A percentile compares a stretch with the other conserved stretches of the same genome.
phyloP scores from a whole-genome alignment of 768 basidiomycete genomes.

The Mycena amicta region DNA sequence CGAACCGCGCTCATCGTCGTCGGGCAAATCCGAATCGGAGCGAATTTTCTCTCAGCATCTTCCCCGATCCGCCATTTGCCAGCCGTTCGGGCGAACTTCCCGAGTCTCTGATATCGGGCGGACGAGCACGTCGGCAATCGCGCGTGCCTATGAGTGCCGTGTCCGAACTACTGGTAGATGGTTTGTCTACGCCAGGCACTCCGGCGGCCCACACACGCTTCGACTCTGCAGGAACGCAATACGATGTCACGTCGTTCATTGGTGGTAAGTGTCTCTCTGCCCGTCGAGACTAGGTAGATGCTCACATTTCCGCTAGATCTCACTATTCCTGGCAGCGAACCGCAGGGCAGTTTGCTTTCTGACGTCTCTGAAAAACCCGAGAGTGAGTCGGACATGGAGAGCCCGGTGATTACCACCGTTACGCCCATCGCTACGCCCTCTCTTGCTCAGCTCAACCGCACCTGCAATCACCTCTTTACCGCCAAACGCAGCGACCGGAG shows the following conservation, averaged over 20 bases:
- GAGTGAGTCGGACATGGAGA: conserved; percentile 20
- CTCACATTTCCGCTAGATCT: conserved; percentile 25
- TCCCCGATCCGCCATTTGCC: conserved; percentile 62
- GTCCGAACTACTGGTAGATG: conserved; percentile 6
- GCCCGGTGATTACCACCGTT: conserved; percentile 9
- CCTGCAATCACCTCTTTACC: conserved; percentile 14
- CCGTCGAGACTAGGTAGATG: background rate
- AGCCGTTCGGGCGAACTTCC: conserved; percentile 9
- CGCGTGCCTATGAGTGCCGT: conserved; percentile 13
- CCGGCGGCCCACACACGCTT: conserved; percentile 23
- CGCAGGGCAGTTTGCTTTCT: conserved; percentile 2
- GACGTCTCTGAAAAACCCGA: conserved; percentile 24
- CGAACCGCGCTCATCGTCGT: conserved; percentile 10
- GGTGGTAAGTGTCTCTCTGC: conserved; percentile 37
- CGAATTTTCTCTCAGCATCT: conserved; percentile 73
- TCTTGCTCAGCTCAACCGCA: conserved; percentile 11
- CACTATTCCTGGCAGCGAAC: conserved; percentile 22
- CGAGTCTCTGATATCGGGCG: background rate
- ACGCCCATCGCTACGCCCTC: conserved; percentile 14
- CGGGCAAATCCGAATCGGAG: conserved; percentile 37
- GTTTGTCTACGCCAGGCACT: conserved; percentile 21
- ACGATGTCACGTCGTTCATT: conserved; percentile 78
- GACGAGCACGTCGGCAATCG: conserved; percentile 11
- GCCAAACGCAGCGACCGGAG: conserved; percentile 5
- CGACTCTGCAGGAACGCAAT: conserved; percentile 55